phyloP scores from a whole-genome alignment of 257 asterid genomes.

The Lantana camara region DNA sequence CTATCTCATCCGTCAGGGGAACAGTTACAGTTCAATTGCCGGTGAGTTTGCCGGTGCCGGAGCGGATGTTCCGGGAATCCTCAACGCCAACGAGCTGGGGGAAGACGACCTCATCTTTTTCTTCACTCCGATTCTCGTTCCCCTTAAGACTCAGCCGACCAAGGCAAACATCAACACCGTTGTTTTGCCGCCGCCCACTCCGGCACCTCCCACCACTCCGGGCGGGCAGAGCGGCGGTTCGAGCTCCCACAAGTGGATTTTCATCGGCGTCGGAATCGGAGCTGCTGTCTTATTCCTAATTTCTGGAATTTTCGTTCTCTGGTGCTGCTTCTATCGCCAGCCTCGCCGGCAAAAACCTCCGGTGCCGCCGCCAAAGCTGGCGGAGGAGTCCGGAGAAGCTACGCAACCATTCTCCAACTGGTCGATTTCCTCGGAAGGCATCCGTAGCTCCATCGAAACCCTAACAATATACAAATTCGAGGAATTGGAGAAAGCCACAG shows the following conservation, averaged over 20 bases:
- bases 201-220: background rate
- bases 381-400: slow-evolving; percentile 19
- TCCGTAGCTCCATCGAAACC: slow-evolving; percentile 41
- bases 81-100: slow-evolving; percentile 46
- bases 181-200: slow-evolving; percentile 33
- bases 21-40: slow-evolving; percentile 21
- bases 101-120: background rate
- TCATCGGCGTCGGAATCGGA: slow-evolving; percentile 55
- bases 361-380: slow-evolving; percentile 26
- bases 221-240: background rate
- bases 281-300: slow-evolving; percentile 36
- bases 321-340: slow-evolving; percentile 30
- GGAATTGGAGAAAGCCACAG: slow-evolving; percentile 55
- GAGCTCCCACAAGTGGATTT: slow-evolving; percentile 42
- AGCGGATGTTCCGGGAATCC: slow-evolving; percentile 34
- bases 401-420: slow-evolving; percentile 19
- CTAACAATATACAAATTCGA: slow-evolving; percentile 51
- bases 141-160: slow-evolving; percentile 40
- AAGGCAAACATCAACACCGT: slow-evolving; percentile 27
- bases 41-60: slow-evolving; percentile 39
- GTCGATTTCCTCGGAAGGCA: slow-evolving; percentile 37
- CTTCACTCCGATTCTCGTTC: slow-evolving; percentile 56
- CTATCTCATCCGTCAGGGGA: slow-evolving; percentile 40
- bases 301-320: slow-evolving; percentile 14
- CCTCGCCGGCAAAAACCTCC: slow-evolving; percentile 24